Evolutionary conservation across 768 basidiomycete species (phyloP).

Genomic region (Mycena crocata): DNA sequence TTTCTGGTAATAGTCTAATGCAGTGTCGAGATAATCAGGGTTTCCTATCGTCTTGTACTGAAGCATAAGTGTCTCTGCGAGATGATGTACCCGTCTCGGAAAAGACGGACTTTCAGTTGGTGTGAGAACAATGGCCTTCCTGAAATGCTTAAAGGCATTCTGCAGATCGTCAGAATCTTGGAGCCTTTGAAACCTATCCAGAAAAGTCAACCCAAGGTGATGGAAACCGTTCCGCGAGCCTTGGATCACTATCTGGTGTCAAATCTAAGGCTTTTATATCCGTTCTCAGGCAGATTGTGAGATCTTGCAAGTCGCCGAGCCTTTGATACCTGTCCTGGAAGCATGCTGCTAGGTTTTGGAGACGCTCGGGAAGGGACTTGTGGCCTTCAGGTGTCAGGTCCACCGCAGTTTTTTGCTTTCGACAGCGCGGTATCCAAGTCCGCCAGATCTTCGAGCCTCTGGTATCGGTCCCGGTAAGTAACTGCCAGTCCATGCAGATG

Average conservation of each 20-base stretch:
- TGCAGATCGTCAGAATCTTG: background rate
- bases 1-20: too few relatives aligned
- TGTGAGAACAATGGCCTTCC: background rate
- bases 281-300: background rate
- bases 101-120: too few relatives aligned
- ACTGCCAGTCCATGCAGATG: background rate
- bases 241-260: background rate
- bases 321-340: background rate
- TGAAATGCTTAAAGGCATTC: background rate
- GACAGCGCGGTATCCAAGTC: background rate
- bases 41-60: too few relatives aligned
- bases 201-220: background rate
- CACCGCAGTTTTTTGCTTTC: background rate
- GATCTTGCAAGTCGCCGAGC: background rate
- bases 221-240: background rate
- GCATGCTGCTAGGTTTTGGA: background rate
- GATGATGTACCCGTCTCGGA: too few relatives aligned
- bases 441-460: background rate
- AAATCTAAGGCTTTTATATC: background rate
- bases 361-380: background rate
- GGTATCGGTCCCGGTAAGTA: background rate
- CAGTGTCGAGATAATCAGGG: too few relatives aligned
- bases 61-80: too few relatives aligned
- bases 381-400: background rate
- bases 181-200: background rate